phyloP scores from a whole-genome alignment of 2,329 filamentous ascomycete species.

The Phyllosticta ampelicida region DNA sequence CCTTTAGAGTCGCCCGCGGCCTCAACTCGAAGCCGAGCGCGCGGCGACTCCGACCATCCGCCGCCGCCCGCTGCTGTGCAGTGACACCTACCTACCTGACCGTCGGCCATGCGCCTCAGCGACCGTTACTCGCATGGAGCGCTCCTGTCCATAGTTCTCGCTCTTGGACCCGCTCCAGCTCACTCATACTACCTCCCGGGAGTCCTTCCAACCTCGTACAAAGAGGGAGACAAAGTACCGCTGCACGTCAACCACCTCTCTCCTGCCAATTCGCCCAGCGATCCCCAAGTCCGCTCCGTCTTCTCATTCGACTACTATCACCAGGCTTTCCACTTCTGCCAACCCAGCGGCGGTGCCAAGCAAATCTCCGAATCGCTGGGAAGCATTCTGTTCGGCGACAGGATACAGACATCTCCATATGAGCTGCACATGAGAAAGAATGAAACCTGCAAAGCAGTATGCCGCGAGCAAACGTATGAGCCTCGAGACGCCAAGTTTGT shows the following conservation, averaged over 20 bases:
- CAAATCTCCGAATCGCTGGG: slow-evolving; percentile 81
- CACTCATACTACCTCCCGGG: slow-evolving; percentile 91
- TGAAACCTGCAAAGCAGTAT: slow-evolving; percentile 76
- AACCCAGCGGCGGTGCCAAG: slow-evolving; percentile 63
- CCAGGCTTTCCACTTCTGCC: slow-evolving; percentile 76
- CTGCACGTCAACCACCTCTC: slow-evolving; percentile 89
- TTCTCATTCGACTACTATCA: slow-evolving; percentile 97
- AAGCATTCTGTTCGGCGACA: slow-evolving; percentile 93
- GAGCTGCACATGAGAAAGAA: slow-evolving; percentile 78
- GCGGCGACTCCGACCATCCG: slow-evolving; percentile 7
- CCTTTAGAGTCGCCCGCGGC: neutral
- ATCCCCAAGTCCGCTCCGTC: slow-evolving; percentile 79
- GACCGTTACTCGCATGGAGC: slow-evolving; percentile 18
- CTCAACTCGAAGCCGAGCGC: neutral
- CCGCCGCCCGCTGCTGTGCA: slow-evolving; percentile 6
- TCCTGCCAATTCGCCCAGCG: slow-evolving; percentile 64
- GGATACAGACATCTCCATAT: slow-evolving; percentile 94
- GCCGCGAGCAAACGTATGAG: slow-evolving; percentile 55
- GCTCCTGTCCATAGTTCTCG: slow-evolving; percentile 27
- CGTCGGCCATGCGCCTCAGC: slow-evolving; percentile 21
- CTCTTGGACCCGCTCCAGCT: slow-evolving; percentile 23
- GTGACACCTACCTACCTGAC: neutral
- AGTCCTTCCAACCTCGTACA: slow-evolving; percentile 88
- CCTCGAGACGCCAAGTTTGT: slow-evolving; percentile 63
- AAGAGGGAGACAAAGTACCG: slow-evolving; percentile 65